phyloP scores from a whole-genome alignment of 768 basidiomycete species.

The Rhizopogon roseolus region DNA sequence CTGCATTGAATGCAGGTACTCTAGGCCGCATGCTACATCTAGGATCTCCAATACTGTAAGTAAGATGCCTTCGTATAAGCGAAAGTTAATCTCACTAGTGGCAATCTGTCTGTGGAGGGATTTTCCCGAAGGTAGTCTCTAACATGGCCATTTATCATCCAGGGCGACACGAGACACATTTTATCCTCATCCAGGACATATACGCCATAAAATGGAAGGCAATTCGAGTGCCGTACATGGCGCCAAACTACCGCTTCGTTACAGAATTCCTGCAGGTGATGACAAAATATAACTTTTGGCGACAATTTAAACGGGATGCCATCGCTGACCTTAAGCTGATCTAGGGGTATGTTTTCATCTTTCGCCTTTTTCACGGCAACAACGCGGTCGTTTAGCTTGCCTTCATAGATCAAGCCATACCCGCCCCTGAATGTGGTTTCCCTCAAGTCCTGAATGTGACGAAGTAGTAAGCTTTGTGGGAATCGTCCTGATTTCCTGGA shows the following conservation, averaged over 20 bases:
- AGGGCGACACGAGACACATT: conserved; percentile 33
- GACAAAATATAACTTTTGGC: background rate
- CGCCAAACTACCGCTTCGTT: conserved; percentile 31
- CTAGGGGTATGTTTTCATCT: background rate
- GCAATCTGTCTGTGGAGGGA: conserved; percentile 18
- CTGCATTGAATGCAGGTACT: conserved; percentile 36
- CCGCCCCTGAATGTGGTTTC: conserved; percentile 12
- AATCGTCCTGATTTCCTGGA: conserved; percentile 14
- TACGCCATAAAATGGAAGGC: conserved; percentile 31
- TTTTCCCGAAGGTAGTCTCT: conserved; percentile 22
- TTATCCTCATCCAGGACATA: conserved; percentile 13
- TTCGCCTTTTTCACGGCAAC: conserved; percentile 24
- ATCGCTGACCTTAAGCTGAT: conserved; percentile 14
- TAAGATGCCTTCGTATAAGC: background rate
- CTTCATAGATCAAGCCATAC: conserved; percentile 17
- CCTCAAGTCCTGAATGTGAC: conserved; percentile 5
- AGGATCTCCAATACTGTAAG: conserved; percentile 27
- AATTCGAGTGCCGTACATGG: conserved; percentile 28
- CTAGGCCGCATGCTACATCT: conserved; percentile 38
- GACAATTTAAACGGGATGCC: too few species aligned
- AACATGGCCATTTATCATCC: conserved; percentile 33
- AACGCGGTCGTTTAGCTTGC: conserved; percentile 11
- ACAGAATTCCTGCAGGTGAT: conserved; percentile 14
- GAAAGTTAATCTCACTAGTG: conserved; percentile 23
- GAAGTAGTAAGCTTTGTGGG: conserved; percentile 12